These are phyloP conservation scores for Vigna reflexopilosa DNA, from an alignment of 306 rosid species.

Conservation along the genomic window DNA sequence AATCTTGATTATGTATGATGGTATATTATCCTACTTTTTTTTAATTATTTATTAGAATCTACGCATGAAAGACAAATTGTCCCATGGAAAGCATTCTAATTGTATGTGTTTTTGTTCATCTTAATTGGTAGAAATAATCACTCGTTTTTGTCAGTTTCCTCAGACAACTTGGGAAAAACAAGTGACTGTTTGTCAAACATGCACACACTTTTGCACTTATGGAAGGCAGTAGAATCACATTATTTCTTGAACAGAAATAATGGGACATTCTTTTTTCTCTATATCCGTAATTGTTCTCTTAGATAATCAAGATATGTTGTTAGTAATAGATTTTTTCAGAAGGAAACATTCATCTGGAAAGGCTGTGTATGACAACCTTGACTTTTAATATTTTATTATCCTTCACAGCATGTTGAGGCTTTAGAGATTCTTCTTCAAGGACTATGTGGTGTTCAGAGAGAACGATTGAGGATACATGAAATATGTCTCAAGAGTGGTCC, in stretches of 20 bases:
- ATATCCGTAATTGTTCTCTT: background rate
- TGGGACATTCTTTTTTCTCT: slow-evolving; percentile 25
- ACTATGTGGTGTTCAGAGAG: slow-evolving; percentile 87
- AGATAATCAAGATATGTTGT: slow-evolving; percentile 1
- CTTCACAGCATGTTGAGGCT: slow-evolving; percentile 92
- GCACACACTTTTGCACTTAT: background rate
- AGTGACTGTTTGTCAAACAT: background rate
- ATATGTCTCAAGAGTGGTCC: slow-evolving; percentile 89
- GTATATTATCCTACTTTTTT: background rate
- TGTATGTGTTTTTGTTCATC: background rate
- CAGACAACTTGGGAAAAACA: no score
- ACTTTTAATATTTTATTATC: slow-evolving; percentile 35
- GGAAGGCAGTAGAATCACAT: background rate
- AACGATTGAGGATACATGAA: slow-evolving; percentile 85
- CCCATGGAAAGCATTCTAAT: background rate
- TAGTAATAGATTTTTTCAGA: slow-evolving; percentile 6
- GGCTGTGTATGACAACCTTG: slow-evolving; percentile 6
- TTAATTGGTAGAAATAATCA: background rate
- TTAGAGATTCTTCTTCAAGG: slow-evolving; percentile 98
- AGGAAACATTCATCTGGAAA: background rate
- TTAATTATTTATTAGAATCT: slow-evolving; percentile 3
- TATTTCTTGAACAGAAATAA: slow-evolving; percentile 4
- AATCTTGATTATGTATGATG: background rate
- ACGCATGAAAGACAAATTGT: background rate
- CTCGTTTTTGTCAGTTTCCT: background rate